Base-by-base conservation (phyloP, 1,284 basidiomycete species). In the Acaromyces ingoldii region DNA sequence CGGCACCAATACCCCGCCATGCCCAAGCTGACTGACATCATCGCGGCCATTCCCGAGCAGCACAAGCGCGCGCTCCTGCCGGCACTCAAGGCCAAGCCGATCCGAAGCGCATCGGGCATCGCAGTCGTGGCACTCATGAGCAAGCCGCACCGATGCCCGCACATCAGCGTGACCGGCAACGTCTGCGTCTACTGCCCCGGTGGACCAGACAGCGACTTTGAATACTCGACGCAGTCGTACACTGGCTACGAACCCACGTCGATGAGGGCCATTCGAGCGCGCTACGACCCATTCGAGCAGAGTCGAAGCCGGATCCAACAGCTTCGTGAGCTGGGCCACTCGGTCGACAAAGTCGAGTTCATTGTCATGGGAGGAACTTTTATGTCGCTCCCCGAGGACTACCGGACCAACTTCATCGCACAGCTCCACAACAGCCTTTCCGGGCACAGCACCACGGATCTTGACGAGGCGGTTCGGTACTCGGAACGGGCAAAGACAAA, bases 101-200 rank as follows among this genome's bases (percentile, higher is more conserved):
- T 99, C 49, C 81, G 95, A 63, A 97, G 92, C n/a, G 95, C 95
- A 2, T 92, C 89, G 76, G 95, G 95, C 53, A 93, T 95, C 55
- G 95, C 95, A 1, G 95, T 98, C 15, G 95, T 99, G 4, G 95
- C 95, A 4, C 93, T 99, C 33, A 99, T 99, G 95, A 96, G 92
- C 81, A 99, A 98, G 76, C 95, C 95, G 2, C 95, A 99, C 81
- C 84, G 95, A 46, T 99, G 95, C 80, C 95, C 95, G 4, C 95
- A 99, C 78, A 98, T 99, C 55, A 95, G 95, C 5, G 93, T 99
- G 87, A 99, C 95, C 0, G 95, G 95, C n/a, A 97, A 98, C 73
- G 97, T 99, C 48, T 98, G 95, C 78, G 93, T 98, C 85, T 98
- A 99, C 77, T 99, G 95, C 74, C 95, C 95, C 11, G 95, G 95